Evolutionary conservation across 345 rosid species (phyloP).

Genomic region (Cardamine chenopodiifolia): DNA sequence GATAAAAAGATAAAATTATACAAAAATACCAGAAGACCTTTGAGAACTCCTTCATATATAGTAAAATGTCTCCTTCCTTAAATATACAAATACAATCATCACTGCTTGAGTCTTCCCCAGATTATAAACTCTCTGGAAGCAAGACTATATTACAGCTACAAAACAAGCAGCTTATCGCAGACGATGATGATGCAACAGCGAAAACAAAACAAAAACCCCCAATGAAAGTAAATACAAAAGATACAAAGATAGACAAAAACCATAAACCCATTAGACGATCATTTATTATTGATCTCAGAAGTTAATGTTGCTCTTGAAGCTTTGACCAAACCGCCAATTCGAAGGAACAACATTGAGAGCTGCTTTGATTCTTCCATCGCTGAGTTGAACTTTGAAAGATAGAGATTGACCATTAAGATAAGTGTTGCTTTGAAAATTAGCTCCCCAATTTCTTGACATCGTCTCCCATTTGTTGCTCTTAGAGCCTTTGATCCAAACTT

Average conservation of each 20-base stretch:
- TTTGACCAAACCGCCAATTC: constrained; percentile 73
- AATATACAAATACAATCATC: constrained; percentile 41
- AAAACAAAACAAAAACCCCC: not conserved
- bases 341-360: constrained; percentile 62
- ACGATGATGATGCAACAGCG: constrained; percentile 31
- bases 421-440: constrained; percentile 63
- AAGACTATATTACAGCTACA: constrained; percentile 31
- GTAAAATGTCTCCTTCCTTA: constrained; percentile 9
- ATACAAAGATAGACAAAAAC: not conserved
- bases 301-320: constrained; percentile 65
- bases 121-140: constrained; percentile 39
- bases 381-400: constrained; percentile 64
- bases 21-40: not conserved
- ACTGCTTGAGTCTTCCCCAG: constrained; percentile 35
- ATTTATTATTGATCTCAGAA: constrained; percentile 40
- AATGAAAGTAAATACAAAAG: constrained; percentile 19
- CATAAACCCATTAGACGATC: not conserved
- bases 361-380: constrained; percentile 50
- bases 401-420: constrained; percentile 70
- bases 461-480: constrained; percentile 55
- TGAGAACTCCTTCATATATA: not conserved
- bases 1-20: no score
- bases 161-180: constrained; percentile 26
- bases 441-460: constrained; percentile 84
- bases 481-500: constrained; percentile 68